Base-by-base conservation (phyloP, 148 eudicot species). In the Tetragonia tetragonoides region DNA sequence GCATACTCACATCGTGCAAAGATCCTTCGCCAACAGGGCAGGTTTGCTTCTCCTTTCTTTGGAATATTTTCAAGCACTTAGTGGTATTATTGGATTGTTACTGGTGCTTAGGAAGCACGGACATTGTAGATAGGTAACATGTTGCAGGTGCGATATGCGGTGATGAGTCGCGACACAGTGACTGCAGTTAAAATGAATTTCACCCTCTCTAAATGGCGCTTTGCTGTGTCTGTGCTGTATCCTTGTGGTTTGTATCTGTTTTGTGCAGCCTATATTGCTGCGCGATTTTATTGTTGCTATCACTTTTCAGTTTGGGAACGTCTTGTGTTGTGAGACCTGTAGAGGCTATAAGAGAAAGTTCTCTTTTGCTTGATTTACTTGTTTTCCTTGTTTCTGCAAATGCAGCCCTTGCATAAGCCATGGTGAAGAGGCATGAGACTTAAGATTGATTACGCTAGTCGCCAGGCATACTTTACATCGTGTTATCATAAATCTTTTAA, bases 1-100 rank as follows among this genome's bases (percentile, higher is more conserved):
- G 97, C 98, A 76, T 94, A 92, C 85, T 77, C 89, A 86, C 93
- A 83, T 78, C 89, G 90, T 7, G 97, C 95, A 68, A 90, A 94
- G 68, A 73, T 92, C 78, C 83, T 87, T 42, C 95, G 95, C 66
- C 91, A 89, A 80, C 60, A 89, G 76, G 92, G 98, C 98, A 94
- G 98, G 98, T 94, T 82, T 62, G 18, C 46, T 59, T 15, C 24
- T 60, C 6, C 18, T 60, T 9, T 63, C 79, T 73, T 16, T 17
- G n/a, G 51, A 20, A 49, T 34, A 40, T 56, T 74, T 21, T 54
- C 15, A 17, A 23, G 56, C 18, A 10, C 4, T 76, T 6, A 6
- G 3, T 46, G 47, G 46, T 69, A 28, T 56, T 42, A 24, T 49
- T n/a, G 10, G 15, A 11, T 51, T 7, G 10, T 21, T 49, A 4